phyloP scores from a whole-genome alignment of 306 rosid genomes.

The Glycine latifolia region DNA sequence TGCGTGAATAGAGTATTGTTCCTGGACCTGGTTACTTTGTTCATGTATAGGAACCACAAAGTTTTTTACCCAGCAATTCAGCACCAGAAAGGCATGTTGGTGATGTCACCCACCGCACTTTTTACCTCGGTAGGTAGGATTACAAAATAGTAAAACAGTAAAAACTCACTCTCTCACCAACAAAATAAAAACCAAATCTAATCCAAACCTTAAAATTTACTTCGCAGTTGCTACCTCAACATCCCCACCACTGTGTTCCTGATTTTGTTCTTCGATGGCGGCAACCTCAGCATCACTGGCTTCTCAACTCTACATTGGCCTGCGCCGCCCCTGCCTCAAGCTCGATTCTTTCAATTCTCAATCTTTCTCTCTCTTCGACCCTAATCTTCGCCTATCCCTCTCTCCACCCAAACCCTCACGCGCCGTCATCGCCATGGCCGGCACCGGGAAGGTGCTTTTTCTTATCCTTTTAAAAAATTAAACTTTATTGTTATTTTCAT shows the following conservation, averaged over 20 bases:
- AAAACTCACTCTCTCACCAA: neutral
- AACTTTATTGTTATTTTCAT: neutral
- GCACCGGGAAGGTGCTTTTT: slow-evolving; percentile 76
- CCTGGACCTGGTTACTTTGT: slow-evolving; percentile 7
- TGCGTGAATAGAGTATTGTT: neutral
- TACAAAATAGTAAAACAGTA: slow-evolving; percentile 8
- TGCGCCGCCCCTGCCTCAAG: slow-evolving; percentile 67
- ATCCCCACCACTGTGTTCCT: neutral
- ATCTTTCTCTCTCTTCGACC: slow-evolving; percentile 46
- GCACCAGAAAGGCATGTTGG: neutral
- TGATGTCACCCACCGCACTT: neutral
- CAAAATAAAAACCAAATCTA: slow-evolving; percentile 37
- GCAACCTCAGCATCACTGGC: slow-evolving; percentile 80
- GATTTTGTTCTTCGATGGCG: slow-evolving; percentile 62
- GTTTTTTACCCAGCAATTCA: neutral
- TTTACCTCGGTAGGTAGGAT: neutral
- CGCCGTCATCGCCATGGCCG: slow-evolving; percentile 82
- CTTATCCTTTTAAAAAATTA: neutral
- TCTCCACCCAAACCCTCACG: slow-evolving; percentile 68
- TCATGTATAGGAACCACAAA: neutral
- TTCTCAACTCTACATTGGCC: slow-evolving; percentile 73
- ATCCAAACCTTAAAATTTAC: slow-evolving; percentile 39
- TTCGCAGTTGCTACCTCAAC: neutral
- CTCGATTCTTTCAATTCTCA: slow-evolving; percentile 57
- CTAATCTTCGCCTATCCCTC: slow-evolving; percentile 70